Evolutionary conservation across 768 basidiomycete species (phyloP).

Genomic region (Bullera alba): DNA sequence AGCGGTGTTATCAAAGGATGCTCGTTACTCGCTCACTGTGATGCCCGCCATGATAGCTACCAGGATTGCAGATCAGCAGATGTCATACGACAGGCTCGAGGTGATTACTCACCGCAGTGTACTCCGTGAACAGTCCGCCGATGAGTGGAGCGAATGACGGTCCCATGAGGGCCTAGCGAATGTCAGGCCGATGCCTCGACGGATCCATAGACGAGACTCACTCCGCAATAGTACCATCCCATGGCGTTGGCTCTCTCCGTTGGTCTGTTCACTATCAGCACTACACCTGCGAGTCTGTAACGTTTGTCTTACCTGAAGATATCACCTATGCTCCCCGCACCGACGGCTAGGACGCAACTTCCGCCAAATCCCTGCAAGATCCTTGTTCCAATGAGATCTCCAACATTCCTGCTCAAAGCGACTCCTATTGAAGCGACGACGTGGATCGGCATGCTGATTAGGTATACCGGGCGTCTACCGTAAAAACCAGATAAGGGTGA

Average conservation of each 20-base stretch:
- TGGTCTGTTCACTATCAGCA: conserved; percentile 11
- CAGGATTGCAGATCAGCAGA: conserved; percentile 4
- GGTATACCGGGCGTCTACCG: conserved; percentile 59
- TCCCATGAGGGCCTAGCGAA: conserved; percentile 3
- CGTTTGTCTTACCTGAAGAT: conserved; percentile 20
- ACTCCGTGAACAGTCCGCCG: conserved; percentile 38
- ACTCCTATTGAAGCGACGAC: conserved; percentile 59
- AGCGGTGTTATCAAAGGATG: neutral
- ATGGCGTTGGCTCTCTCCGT: conserved; percentile 39
- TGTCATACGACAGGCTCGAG: neutral
- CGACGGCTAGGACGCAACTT: conserved; percentile 51
- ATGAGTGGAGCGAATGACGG: conserved; percentile 32
- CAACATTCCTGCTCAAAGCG: conserved; percentile 50
- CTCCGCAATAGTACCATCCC: conserved; percentile 34
- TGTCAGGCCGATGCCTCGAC: neutral
- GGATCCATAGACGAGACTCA: conserved; percentile 12
- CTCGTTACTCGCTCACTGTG: neutral
- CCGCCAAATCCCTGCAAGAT: conserved; percentile 61
- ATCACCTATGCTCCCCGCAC: conserved; percentile 53
- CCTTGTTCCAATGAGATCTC: conserved; percentile 56
- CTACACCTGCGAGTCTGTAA: neutral
- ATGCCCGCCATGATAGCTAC: conserved; percentile 27
- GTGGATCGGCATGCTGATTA: conserved; percentile 57
- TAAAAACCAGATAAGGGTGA: conserved; percentile 56
- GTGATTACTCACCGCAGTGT: conserved; percentile 20